A percentile compares a stretch with the other conserved stretches of the same genome.
These are phyloP conservation scores for Shiraia sp. DNA, from an alignment of 2,329 filamentous ascomycete genomes.

Conservation along the genomic window DNA sequence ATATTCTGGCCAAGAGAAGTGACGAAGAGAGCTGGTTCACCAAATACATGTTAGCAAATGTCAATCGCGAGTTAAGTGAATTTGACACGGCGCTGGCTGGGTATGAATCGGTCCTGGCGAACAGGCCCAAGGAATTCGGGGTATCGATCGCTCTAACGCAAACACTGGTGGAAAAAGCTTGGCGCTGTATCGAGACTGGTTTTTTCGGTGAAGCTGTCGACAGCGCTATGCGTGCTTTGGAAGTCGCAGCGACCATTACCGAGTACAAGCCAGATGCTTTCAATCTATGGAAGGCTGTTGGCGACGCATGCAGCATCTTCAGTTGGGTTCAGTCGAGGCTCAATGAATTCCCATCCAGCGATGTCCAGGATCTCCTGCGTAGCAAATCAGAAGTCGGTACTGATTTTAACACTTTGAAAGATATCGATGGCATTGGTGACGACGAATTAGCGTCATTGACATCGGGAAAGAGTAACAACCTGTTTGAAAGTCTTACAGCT, in stretches of 20 bases:
- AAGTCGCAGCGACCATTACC: slow-evolving; percentile 66
- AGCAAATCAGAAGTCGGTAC: slow-evolving; percentile 53
- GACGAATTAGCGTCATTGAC: slow-evolving; percentile 35
- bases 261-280: slow-evolving; percentile 71
- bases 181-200: slow-evolving; percentile 76
- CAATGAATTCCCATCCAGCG: slow-evolving; percentile 62
- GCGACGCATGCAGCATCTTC: slow-evolving; percentile 85
- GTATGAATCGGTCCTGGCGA: slow-evolving; percentile 73
- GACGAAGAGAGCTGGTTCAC: slow-evolving; percentile 88
- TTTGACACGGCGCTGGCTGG: slow-evolving; percentile 80
- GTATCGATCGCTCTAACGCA: slow-evolving; percentile 87
- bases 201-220: slow-evolving; percentile 82
- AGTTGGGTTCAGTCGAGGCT: slow-evolving; percentile 73
- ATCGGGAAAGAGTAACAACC: slow-evolving; percentile 16
- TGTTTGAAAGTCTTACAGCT: slow-evolving; percentile 67
- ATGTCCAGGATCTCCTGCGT: slow-evolving; percentile 63
- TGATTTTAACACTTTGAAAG: slow-evolving; percentile 62
- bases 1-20: slow-evolving; percentile 56
- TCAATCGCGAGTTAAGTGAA: slow-evolving; percentile 88
- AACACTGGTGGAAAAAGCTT: slow-evolving; percentile 80
- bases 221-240: slow-evolving; percentile 70
- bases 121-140: slow-evolving; percentile 76
- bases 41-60: slow-evolving; percentile 94
- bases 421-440: slow-evolving; percentile 68
- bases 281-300: slow-evolving; percentile 93